Evolutionary conservation across 23 red algal species (phyloP), one percentile per base, ranked within the genome.

Genomic region (Gracilaria gracilis): DNA sequence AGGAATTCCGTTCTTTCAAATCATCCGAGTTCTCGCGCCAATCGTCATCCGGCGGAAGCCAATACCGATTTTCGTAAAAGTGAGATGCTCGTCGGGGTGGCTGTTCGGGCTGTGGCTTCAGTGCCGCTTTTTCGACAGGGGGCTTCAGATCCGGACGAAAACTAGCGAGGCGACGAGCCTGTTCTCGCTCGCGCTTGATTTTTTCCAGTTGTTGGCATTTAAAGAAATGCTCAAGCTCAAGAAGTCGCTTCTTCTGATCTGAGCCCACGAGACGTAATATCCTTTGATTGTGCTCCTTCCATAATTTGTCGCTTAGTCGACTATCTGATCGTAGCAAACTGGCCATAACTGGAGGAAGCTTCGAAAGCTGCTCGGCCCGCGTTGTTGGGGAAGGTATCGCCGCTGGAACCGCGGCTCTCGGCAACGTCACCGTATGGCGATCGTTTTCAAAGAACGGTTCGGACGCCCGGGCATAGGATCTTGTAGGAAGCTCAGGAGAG

Each of bases 1-100:
- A 46, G 0, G 34, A 46, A 51, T 46, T 42, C 21, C 46, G 72
- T 11, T 77, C 40, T 29, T 29, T 58, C 61, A 24, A 23, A 37
- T 88, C 66, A 50, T 75, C 42, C 36, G 46, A 28, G 29, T 70
- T 40, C 24, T 75, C 84, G 32, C 44, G 32, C 33, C 20, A 8
- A 15, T 85, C 53, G 4, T 32, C 57, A 21, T 53, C 58, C 9
- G 42, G 72, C 21, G 72, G 72, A 50, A 77, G 72, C 72, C 72
- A 77, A 51, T 77, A 77, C 6, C 25, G 38, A 51, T 15, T 46
- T 28, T 77, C 46, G 39, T 77, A 77, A 16, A 77, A 77, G 42
- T 77, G 72, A 20, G 72, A 25, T 24, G 72, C 72, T 11, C 72
- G 72, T 0, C 19, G 39, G 4, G 72, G 72, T 9, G 72, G 72